These are phyloP conservation scores for Nigrospora sphaerica DNA, from an alignment of 2,329 filamentous ascomycete species.

Conservation along the genomic window DNA sequence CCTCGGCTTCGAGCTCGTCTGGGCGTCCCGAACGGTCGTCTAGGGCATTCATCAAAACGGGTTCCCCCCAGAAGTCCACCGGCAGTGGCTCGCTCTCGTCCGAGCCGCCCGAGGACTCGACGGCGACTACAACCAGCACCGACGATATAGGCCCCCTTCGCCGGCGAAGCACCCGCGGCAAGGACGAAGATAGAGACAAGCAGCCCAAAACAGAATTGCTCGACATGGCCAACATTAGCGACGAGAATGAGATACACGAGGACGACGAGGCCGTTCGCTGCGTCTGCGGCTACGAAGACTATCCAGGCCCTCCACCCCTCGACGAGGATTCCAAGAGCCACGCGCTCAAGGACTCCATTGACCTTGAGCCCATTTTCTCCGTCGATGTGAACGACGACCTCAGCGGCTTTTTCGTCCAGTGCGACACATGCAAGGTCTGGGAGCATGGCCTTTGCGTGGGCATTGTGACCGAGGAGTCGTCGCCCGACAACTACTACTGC, in stretches of 20 bases:
- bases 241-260: constrained; percentile 68
- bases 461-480: constrained; percentile 88
- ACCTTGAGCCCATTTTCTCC: constrained; percentile 49
- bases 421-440: constrained; percentile 97
- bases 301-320: constrained; percentile 72
- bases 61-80: constrained; percentile 68
- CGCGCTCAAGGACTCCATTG: constrained; percentile 48
- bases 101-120: constrained; percentile 56
- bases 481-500: constrained; percentile 92
- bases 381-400: constrained; percentile 72
- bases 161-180: constrained; percentile 71
- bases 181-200: constrained; percentile 52
- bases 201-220: constrained; percentile 31
- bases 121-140: constrained; percentile 32
- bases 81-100: constrained; percentile 68
- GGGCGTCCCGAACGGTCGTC: constrained; percentile 68
- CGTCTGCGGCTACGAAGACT: constrained; percentile 90
- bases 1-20: constrained; percentile 70
- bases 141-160: constrained; percentile 62
- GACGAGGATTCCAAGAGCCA: constrained; percentile 43
- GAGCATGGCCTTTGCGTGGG: constrained; percentile 97
- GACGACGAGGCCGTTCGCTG: constrained; percentile 95
- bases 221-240: constrained; percentile 46
- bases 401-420: constrained; percentile 95
- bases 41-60: constrained; percentile 63